phyloP scores from a whole-genome alignment of 2,329 filamentous ascomycete genomes.

The Tolypocladium tundrense region DNA sequence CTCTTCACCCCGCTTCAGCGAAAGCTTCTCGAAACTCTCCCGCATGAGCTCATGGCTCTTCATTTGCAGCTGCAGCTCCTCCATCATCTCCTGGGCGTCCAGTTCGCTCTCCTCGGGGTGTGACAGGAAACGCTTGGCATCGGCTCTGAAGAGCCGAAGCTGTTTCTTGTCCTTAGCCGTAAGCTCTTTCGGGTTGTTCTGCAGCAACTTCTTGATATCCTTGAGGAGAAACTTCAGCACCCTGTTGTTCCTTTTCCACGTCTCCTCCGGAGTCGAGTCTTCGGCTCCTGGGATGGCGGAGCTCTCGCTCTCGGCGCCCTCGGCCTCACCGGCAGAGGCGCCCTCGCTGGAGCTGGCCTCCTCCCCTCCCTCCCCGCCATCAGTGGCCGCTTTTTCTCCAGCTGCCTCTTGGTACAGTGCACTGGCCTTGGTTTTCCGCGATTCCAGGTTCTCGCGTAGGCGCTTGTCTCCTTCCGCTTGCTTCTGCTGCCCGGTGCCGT shows the following conservation, averaged over 20 bases:
- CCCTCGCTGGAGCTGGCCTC: constrained; percentile 3
- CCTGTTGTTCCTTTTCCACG: constrained; percentile 13
- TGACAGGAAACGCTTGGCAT: constrained; percentile 50
- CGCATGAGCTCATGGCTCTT: constrained; percentile 20
- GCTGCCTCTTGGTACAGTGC: constrained; percentile 9
- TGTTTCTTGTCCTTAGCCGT: constrained; percentile 65
- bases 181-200: constrained; percentile 38
- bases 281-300: constrained; percentile 1
- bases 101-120: constrained; percentile 20
- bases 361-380: constrained; percentile 4
- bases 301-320: constrained; percentile 9
- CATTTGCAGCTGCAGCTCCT: constrained; percentile 22
- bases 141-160: constrained; percentile 60
- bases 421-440: constrained; percentile 16
- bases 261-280: constrained; percentile 12
- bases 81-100: constrained; percentile 17
- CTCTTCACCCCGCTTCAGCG: constrained; percentile 7
- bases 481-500: constrained; percentile 71
- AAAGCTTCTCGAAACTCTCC: constrained; percentile 18
- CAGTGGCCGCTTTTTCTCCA: not conserved
- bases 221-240: constrained; percentile 18
- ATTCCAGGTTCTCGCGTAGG: constrained; percentile 15
- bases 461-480: constrained; percentile 17
- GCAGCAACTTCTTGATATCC: constrained; percentile 21
- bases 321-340: constrained; percentile 12